Evolutionary conservation across 495 filamentous ascomycete species (phyloP).

Genomic region (Corynascus novoguineensis): DNA sequence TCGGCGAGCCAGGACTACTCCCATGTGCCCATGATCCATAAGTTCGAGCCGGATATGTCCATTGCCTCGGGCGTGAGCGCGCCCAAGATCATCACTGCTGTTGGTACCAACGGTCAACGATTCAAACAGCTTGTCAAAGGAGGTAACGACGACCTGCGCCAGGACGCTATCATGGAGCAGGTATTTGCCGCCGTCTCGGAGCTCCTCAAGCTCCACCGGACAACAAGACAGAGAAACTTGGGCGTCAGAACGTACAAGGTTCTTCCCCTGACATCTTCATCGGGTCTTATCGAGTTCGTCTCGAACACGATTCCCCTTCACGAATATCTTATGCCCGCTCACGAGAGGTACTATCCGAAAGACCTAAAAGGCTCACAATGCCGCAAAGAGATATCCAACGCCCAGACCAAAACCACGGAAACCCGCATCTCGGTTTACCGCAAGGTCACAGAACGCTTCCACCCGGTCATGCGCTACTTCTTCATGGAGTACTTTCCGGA

Average conservation of each 20-base stretch:
- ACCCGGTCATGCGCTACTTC: conserved; percentile 94
- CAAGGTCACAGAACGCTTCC: conserved; percentile 70
- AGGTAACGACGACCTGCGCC: conserved; percentile 91
- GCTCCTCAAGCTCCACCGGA: conserved; percentile 74
- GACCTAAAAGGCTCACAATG: conserved; percentile 70
- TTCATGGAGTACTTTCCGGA: conserved; percentile 93
- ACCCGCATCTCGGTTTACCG: conserved; percentile 67
- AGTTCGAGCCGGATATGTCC: conserved; percentile 63
- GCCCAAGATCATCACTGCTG: conserved; percentile 81
- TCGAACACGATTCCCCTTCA: conserved; percentile 83
- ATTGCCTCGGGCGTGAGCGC: conserved; percentile 87
- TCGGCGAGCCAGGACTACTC: conserved; percentile 70
- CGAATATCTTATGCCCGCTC: conserved; percentile 85
- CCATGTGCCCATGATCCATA: conserved; percentile 61
- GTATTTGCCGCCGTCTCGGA: conserved; percentile 94
- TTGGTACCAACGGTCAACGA: conserved; percentile 65
- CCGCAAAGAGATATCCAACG: conserved; percentile 69
- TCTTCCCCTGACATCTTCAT: conserved; percentile 70
- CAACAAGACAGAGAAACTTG: conserved; percentile 81
- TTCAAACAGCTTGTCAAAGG: conserved; percentile 93
- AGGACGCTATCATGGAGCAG: conserved; percentile 99
- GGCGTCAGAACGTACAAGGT: conserved; percentile 95
- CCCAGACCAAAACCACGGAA: conserved; percentile 60
- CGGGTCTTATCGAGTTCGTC: conserved; percentile 97
- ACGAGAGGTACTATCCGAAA: conserved; percentile 77